Base-by-base conservation (phyloP, 805 yeast genomes). In the Ascoidea rubescens region DNA sequence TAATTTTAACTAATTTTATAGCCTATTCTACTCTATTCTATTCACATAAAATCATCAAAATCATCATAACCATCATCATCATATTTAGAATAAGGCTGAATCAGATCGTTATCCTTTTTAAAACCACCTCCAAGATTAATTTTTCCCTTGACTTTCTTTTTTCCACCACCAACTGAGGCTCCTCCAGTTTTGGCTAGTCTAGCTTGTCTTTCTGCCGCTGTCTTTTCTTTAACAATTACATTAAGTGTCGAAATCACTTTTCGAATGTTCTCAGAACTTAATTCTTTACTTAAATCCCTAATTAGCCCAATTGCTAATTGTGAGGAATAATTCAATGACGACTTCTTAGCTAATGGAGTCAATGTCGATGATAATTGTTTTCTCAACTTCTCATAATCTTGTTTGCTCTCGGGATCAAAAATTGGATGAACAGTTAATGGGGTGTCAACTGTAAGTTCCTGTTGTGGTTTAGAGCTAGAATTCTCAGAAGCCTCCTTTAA, bases 161-260 rank as follows among this genome's bases (percentile, higher is more conserved):
- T 89, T 69, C 96, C 95, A 65, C 96, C 96, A 61, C 95, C 95
- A 30, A 87, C 78, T 45, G 91, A 79, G 31, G 95, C 85, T 57
- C 91, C 93, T 56, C 93, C 91, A 52, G 87, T 75, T 65, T 82
- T 84, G 60, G 84, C 78, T 61, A 86, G 71, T 67, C 96, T 81
- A 31, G 86, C 88, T 62, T 79, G 86, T 73, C 97, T 87, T 71
- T 91, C 98, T 52, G 84, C 84, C 64, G 82, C 84, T 67, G 83
- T 88, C 71, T 91, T 91, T 53, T 89, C 95, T 62, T 84, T 89
- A 56, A 84, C 72, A 52, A 83, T 66, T 4, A 90, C 91, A 59
- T 80, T 86, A 63, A 91, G 72, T 0, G 97, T 90, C 45, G 95
- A 83, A 47, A 84, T 74, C 51, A 88, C 88, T 68, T 90, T 91